Base-by-base conservation (phyloP, 192 early-diverging fungal species). In the Oehlia diaphana region DNA sequence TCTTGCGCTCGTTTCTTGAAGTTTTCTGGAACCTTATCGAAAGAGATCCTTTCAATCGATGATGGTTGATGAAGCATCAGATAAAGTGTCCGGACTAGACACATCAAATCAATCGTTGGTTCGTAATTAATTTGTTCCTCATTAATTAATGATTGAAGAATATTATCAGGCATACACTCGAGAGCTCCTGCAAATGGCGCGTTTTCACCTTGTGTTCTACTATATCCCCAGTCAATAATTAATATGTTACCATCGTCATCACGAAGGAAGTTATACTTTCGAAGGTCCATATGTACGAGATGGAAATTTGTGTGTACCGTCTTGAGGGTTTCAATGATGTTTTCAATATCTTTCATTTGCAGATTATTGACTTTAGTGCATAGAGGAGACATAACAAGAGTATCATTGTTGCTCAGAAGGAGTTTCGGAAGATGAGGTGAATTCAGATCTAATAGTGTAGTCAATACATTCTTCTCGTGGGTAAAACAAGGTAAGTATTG, bases 181-280 rank as follows among this genome's bases (percentile, higher is more conserved):
- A 77, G 63, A 44, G 76, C 63, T n/a, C 76, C 76, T 7, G 63
- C 63, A 67, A 77, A 77, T 19, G 4, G 5, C 0, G 12, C 42
- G 31, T 0, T 49, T 66, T 77, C 64, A 66, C 37, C 23, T 33
- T 65, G 39, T 66, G 33, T 66, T 77, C 9, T 26, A 21, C 75
- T 77, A 44, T 77, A 67, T 67, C 63, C 76, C 76, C 76, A 77
- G 39, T 77, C 76, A 47, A 49, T 77, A 66, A 77, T 77, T 4
- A 74, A 19, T 23, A 74, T 74, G 3, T 74, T 63, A 4, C 12
- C 76, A 31, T 64, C 35, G 23, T 76, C 1, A 76, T 63, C 35
- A 76, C 74, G 74, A 63, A 76, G 10, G 26, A 76, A 64, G 58
- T 76, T 76, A 42, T 76, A 64, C 28, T 9, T 76, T 4, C 62